These are phyloP conservation scores for Aspergillus terreus DNA, from an alignment of 2,329 filamentous ascomycete genomes.

Conservation along the genomic window DNA sequence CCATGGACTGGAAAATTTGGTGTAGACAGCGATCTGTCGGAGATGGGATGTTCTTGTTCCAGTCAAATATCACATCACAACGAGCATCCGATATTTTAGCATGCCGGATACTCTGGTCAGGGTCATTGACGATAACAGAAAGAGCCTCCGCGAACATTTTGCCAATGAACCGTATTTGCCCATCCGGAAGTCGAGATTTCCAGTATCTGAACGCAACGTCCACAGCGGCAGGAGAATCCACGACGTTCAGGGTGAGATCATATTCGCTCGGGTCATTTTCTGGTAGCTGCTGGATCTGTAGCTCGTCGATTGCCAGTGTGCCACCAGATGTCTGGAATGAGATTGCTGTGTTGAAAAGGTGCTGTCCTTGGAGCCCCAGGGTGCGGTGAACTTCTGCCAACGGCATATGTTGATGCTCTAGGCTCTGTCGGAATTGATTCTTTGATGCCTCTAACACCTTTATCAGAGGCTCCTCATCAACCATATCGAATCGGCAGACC, in stretches of 20 bases:
- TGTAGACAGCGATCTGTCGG: too few species aligned
- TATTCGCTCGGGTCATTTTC: neutral
- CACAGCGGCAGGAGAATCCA: neutral
- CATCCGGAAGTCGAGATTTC: neutral
- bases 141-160: too few species aligned
- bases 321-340: neutral
- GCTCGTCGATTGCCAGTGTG: neutral
- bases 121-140: too few species aligned
- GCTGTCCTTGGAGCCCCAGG: neutral
- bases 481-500: neutral
- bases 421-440: neutral
- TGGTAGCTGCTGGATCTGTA: neutral
- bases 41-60: too few species aligned
- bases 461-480: neutral
- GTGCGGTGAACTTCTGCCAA: neutral
- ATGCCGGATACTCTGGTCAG: too few species aligned
- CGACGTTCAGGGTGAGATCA: neutral
- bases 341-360: neutral
- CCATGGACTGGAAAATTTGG: too few species aligned
- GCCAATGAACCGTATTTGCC: neutral
- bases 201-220: neutral
- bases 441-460: neutral
- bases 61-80: too few species aligned
- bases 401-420: neutral
- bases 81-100: too few species aligned